Evolutionary conservation across 176 grass and related monocot species (phyloP).

Genomic region (Oryza meyeriana): DNA sequence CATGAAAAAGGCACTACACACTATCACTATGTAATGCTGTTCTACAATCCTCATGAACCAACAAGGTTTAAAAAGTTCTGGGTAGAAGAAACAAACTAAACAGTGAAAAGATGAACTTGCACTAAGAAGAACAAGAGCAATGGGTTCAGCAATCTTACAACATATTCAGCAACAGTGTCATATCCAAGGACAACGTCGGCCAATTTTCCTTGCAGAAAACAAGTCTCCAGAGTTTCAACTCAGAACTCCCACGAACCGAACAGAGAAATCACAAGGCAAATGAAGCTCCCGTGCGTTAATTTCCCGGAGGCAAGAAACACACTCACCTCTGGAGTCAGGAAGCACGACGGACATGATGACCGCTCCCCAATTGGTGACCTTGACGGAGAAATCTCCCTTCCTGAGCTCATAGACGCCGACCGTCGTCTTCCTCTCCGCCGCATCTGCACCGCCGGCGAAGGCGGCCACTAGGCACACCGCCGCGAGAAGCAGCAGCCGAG

Average conservation of each 20-base stretch:
- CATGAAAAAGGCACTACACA: background rate
- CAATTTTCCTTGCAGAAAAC: constrained; percentile 48
- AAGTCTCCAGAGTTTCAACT: background rate
- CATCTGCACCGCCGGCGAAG: constrained; percentile 24
- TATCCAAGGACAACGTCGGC: constrained; percentile 79
- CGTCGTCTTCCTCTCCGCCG: constrained; percentile 36
- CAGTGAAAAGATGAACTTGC: background rate
- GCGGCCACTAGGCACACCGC: constrained; percentile 30
- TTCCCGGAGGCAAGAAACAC: background rate
- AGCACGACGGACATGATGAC: constrained; percentile 66
- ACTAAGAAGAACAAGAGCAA: background rate
- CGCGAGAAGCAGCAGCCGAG: constrained; percentile 33
- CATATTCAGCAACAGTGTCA: constrained; percentile 72
- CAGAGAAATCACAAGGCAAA: background rate
- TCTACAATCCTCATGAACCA: background rate
- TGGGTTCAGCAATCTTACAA: constrained; percentile 49
- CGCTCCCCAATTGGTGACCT: constrained; percentile 83
- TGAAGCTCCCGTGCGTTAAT: background rate
- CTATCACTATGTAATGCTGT: background rate
- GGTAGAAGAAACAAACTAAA: background rate
- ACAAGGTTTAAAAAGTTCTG: background rate
- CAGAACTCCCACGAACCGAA: background rate
- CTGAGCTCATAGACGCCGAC: constrained; percentile 74
- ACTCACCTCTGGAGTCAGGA: constrained; percentile 78
- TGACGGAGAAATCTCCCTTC: constrained; percentile 70